These are phyloP conservation scores for Tolypocladium endophyticum DNA, from an alignment of 2,329 filamentous ascomycete genomes.

Conservation along the genomic window DNA sequence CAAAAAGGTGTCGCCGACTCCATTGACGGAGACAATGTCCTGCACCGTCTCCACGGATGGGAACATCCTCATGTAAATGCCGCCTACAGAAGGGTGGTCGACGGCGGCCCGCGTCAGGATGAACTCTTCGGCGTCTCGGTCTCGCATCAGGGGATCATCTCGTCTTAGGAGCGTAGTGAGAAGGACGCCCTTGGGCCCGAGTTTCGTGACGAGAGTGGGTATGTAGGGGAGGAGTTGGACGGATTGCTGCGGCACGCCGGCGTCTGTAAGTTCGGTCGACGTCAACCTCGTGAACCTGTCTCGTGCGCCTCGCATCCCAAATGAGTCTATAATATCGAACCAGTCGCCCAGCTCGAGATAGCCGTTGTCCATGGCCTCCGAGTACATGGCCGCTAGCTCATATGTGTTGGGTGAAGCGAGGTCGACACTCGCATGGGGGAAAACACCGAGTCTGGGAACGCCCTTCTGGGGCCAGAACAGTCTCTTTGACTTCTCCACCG, in stretches of 20 bases:
- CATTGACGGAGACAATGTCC: slow-evolving; percentile 82
- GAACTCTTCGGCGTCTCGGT: slow-evolving; percentile 53
- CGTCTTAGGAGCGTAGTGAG: slow-evolving; percentile 59
- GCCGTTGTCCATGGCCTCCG: slow-evolving; percentile 52
- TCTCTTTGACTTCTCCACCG: slow-evolving; percentile 62
- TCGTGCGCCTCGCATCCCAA: slow-evolving; percentile 66
- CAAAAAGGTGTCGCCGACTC: slow-evolving; percentile 86
- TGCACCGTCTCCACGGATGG: slow-evolving; percentile 55
- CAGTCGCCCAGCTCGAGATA: slow-evolving; percentile 62
- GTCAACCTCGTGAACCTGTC: slow-evolving; percentile 64
- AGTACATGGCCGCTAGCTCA: slow-evolving; percentile 73
- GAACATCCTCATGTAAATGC: slow-evolving; percentile 72
- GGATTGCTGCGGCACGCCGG: slow-evolving; percentile 72
- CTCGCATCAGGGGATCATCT: slow-evolving; percentile 57
- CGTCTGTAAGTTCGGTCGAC: slow-evolving; percentile 56
- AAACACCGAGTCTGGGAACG: slow-evolving; percentile 35
- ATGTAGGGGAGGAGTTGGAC: slow-evolving; percentile 84
- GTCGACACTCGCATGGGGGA: slow-evolving; percentile 53
- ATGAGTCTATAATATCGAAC: slow-evolving; percentile 70
- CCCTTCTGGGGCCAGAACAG: slow-evolving; percentile 45
- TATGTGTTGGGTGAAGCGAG: slow-evolving; percentile 74
- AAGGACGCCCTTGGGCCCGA: slow-evolving; percentile 66
- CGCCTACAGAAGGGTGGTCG: slow-evolving; percentile 48
- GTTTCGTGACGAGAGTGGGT: slow-evolving; percentile 73
- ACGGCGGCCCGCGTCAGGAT: slow-evolving; percentile 56